Base-by-base conservation (phyloP, 2,329 filamentous ascomycete species). In the Ophiostoma ulmi region DNA sequence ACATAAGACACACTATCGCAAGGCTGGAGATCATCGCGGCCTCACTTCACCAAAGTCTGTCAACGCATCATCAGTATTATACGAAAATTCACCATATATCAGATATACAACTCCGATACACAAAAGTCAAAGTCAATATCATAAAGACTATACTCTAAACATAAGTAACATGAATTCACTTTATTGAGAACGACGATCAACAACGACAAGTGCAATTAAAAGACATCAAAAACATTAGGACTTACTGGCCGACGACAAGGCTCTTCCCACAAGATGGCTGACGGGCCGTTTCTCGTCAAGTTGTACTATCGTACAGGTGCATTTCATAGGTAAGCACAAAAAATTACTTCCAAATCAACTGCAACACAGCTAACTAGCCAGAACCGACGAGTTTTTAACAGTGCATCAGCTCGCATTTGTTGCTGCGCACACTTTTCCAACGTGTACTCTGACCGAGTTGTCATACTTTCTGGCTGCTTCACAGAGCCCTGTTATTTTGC, bases 351-450 rank as follows among this genome's bases (percentile, higher is more conserved):
- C 5, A 14, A 35, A 31, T 5, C 3, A 3, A 26, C 52, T 20
- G 8, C 20, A 63, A 35, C 13, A 35, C 13, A 13, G 39, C 41
- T 55, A 20, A 66, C 38, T 17, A 68, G 3, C n/a, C 74, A 92
- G 90, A 74, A 85, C 88, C 44, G 88, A 91, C 72, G 91, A 94
- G 74, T 93, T 95, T 78, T 79, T 86, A 75, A 77, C 87, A 26
- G 75, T 82, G 71, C 80, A 85, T 69, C 84, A 91, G 31, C 88
- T 90, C 68, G 82, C 89, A 8, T 87, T 91, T 78, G 83, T 97
- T 36, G 86, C 91, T 73, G 89, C 97, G 76, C 94, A 97, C 83
- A 94, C 93, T 71, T 97, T 93, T 91, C 86, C 88, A 71, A 88
- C 87, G 76, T 94, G 91, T 81, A 93, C 91, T 2, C 85, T 98